Base-by-base conservation (phyloP, 169 alveolate genomes). In the Plasmodium chabaudi region DNA sequence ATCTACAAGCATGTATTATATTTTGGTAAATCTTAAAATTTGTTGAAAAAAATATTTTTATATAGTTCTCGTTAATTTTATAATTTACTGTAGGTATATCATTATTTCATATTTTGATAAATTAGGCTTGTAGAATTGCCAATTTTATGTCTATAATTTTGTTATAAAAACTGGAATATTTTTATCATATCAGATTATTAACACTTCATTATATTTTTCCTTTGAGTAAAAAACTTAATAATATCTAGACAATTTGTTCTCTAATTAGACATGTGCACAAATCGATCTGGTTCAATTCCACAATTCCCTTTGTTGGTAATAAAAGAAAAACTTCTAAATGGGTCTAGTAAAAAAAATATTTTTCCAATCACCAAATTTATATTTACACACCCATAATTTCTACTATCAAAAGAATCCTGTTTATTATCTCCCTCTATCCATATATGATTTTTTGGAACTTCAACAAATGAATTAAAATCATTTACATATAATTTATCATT, bases 391-490 rank as follows among this genome's bases (percentile, higher is more conserved):
- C 91, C 91, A 63, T 86, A 86, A 86, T 86, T 70, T 86, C 91
- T 59, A 60, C 91, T 86, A 55, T 86, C 91, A 61, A 59, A 86
- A 10, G 91, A 86, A 86, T 86, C 91, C 64, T 25, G 60, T 69
- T 70, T 70, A 53, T 86, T 86, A 44, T 86, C 91, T 19, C 91
- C 91, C 60, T 86, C 91, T 59, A 86, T 25, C 91, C 91, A 86
- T 60, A 86, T 25, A 55, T 71, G 55, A 59, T 71, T 49, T 64
- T 59, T 25, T 15, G 91, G 91, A 21, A 86, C 63, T 63, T 69
- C 69, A 51, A 86, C 75, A 70, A 57, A 86, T 3, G 74, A 59
- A 5, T 86, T 44, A 15, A 60, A 47, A 71, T 56, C 49, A 53
- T 86, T 75, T 46, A 86, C 59, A 72, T 13, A 86, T 23, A 86